Conservation (phyloP, 2,329 filamentous ascomycete genomes). For the Ophiostoma australiae region DNA sequence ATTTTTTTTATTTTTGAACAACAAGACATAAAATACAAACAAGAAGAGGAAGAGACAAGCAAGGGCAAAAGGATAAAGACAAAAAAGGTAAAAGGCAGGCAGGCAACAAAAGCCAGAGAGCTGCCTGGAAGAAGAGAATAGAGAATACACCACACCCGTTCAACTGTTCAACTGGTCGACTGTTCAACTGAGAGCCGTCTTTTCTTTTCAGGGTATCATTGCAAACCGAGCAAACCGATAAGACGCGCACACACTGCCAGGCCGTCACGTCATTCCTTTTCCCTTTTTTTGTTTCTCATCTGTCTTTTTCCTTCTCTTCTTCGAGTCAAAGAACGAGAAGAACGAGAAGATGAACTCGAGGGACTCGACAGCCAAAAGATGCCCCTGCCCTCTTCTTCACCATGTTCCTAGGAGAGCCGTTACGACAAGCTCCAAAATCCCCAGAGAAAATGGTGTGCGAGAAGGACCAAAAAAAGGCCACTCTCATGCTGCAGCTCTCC, state of each 20-base stretch:
- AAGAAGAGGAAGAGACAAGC: not conserved
- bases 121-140: slow-evolving; percentile 9
- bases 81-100: not conserved
- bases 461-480: not conserved
- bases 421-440: not conserved
- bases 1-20: not conserved
- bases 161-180: no score
- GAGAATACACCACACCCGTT: not conserved
- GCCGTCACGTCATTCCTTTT: not conserved
- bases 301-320: no score
- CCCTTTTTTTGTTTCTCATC: not conserved
- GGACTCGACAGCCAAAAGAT: not conserved
- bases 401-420: not conserved
- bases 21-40: not conserved
- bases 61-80: not conserved
- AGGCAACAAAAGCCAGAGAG: not conserved
- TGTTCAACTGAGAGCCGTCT: not conserved
- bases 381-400: slow-evolving; percentile 1
- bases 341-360: not conserved
- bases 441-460: not conserved
- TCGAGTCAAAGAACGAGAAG: not conserved
- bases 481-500: not conserved
- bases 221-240: not conserved
- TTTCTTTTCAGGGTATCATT: slow-evolving; percentile 10
- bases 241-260: slow-evolving; percentile 1